These are phyloP conservation scores for Lenzites betulinus DNA, from an alignment of 768 basidiomycete genomes.

Conservation along the genomic window DNA sequence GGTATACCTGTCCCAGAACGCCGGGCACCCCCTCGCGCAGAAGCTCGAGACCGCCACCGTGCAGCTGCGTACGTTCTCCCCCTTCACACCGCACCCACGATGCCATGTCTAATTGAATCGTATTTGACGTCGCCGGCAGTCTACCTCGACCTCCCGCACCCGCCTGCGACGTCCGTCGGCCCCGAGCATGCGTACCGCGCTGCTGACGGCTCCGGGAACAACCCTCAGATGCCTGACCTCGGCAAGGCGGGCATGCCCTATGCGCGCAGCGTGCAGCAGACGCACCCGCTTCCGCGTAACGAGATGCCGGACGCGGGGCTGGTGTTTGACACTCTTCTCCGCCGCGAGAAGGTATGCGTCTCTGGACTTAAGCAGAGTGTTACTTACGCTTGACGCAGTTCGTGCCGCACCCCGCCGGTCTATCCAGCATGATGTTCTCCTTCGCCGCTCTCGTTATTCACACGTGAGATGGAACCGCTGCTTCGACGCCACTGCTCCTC, in stretches of 20 bases:
- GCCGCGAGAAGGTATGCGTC: constrained; percentile 57
- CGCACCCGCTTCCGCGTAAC: constrained; percentile 61
- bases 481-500: neutral
- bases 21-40: constrained; percentile 47
- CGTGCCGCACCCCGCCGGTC: constrained; percentile 72
- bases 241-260: constrained; percentile 82
- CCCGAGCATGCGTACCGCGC: constrained; percentile 63
- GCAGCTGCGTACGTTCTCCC: constrained; percentile 51
- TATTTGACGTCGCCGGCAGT: constrained; percentile 44
- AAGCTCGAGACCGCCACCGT: constrained; percentile 42
- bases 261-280: constrained; percentile 79
- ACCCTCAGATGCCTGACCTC: constrained; percentile 64
- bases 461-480: constrained; percentile 40
- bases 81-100: neutral
- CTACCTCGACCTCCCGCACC: constrained; percentile 82
- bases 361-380: neutral
- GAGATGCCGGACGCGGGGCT: constrained; percentile 79
- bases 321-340: constrained; percentile 78
- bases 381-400: constrained; percentile 48
- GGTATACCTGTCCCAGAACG: constrained; percentile 60
- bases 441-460: constrained; percentile 86
- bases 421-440: constrained; percentile 79
- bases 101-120: neutral
- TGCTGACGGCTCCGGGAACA: constrained; percentile 81
- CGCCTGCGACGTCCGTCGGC: constrained; percentile 69